Evolutionary conservation across 257 asterid species (phyloP), one percentile per base, ranked within the genome.

Genomic region (Osmanthus fragrans): DNA sequence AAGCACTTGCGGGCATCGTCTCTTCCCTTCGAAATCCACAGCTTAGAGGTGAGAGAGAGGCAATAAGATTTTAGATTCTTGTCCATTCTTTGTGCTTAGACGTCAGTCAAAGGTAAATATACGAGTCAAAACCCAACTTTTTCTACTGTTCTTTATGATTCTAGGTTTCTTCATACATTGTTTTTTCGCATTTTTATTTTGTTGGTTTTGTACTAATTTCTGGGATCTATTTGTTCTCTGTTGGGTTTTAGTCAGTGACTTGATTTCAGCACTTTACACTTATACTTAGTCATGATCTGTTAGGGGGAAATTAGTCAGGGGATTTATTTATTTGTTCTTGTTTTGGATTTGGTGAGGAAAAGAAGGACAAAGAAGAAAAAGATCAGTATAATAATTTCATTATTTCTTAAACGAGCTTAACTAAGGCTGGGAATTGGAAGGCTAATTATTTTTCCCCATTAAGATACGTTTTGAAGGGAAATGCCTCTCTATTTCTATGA

Each of bases 151-250:
- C 21, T 63, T 12, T 25, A 63, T 4, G 69, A 25, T 63, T 63
- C 34, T 63, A 16, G 69, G 36, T 63, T 63, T 63, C 34, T 63
- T 60, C 15, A 21, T 4, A 63, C 16, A n/a, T 3, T 63, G 18
- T 63, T n/a, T 47, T 60, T 63, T 32, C 1, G 2, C 4, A 19
- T 23, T 11, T 25, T 63, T 60, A 13, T 60, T 60, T 60, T 25
- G 68, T 60, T 40, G 80, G 70, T 78, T 74, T 74, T 42, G 71
- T 71, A n/a, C 34, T 51, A 67, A 33, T 49, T 64, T 33, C 37
- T 21, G 63, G 49, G 86, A 82, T 82, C 86, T 71, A n/a, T 64
- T 74, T 16, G 56, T 2, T 51, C 23, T 45, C 68, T 21, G 75
- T 32, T 51, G 39, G 75, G 34, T 68, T 64, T 58, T 60, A 30